A percentile compares a stretch with the other conserved stretches of the same genome.
Evolutionary conservation across 768 basidiomycete genomes (phyloP).

Genomic region (Calocera viscosa): DNA sequence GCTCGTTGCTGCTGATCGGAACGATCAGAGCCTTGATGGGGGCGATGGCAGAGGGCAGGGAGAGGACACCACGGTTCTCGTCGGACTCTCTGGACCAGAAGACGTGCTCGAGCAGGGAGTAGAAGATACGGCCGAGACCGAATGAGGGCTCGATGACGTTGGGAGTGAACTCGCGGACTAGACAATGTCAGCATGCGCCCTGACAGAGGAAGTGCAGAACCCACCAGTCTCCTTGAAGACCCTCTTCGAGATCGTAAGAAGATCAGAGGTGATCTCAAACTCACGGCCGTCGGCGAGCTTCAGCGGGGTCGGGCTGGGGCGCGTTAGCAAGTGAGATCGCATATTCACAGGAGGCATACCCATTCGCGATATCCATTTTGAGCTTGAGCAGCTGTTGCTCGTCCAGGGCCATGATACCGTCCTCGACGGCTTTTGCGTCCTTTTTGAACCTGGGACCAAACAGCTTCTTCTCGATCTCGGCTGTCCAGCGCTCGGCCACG

Average conservation of each 20-base stretch:
- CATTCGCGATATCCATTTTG: constrained; percentile 59
- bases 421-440: constrained; percentile 57
- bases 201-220: constrained; percentile 13
- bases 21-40: constrained; percentile 97
- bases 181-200: constrained; percentile 11
- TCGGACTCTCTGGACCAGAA: constrained; percentile 94
- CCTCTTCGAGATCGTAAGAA: constrained; percentile 67
- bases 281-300: constrained; percentile 47
- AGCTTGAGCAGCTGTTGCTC: constrained; percentile 52
- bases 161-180: constrained; percentile 89
- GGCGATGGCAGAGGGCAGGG: constrained; percentile 76
- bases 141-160: constrained; percentile 99
- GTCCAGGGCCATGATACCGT: constrained; percentile 50
- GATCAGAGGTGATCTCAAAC: constrained; percentile 57
- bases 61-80: constrained; percentile 78
- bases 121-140: constrained; percentile 91
- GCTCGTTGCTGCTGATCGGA: constrained; percentile 73
- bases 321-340: constrained; percentile 6
- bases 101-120: constrained; percentile 84
- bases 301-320: constrained; percentile 42
- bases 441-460: constrained; percentile 83
- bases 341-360: constrained; percentile 36
- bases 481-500: constrained; percentile 63
- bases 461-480: constrained; percentile 74
- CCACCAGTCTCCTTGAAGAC: constrained; percentile 74